Evolutionary conservation across 2,329 filamentous ascomycete species (phyloP), one percentile per base, ranked within the genome.

Genomic region (Ophiobolus disseminans): DNA sequence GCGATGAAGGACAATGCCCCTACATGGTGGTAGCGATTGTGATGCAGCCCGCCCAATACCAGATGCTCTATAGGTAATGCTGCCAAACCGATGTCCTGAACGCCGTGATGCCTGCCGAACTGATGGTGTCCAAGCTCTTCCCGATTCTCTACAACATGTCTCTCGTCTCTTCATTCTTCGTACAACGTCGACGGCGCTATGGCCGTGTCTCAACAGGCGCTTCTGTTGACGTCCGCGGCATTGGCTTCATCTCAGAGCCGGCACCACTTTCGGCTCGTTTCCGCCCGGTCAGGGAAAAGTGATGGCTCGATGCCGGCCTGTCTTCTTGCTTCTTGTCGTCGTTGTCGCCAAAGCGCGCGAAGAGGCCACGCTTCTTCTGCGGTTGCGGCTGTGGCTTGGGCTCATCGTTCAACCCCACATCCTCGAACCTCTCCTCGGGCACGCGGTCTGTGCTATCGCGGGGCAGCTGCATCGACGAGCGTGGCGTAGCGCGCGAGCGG

Each of bases 371-470:
- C 77, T 90, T 92, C 78, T 90, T 91, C 25, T 50, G 55, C 7
- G 75, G 76, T 17, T 50, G 55, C 7, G 75, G 76, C 17, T 69
- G 77, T 53, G 83, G 82, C 62, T 86, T 86, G 39, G 82, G 77
- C 28, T 94, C 90, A 58, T 96, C 92, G 49, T 86, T 85, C 36
- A 97, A 77, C 3, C 91, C 91, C 7, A 97, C 90, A 42, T 97
- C 93, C 70, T 97, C 93, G 62, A 97, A 97, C 11, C 79, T 80
- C 65, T 95, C 90, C 63, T 94, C 90, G 22, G 86, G 88, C n/a
- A 84, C 80, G 21, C 82, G 62, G 38, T 65, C 80, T 45, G 86
- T 81, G 64, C 77, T 78, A 45, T 84, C 82, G 58, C 86, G 83
- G 6, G 79, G 80, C 50, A 81, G 78, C 48, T 81, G 78, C 43